A percentile compares a stretch with the other conserved stretches of the same genome.
phyloP scores from a whole-genome alignment of 768 basidiomycete genomes.

The Astraeus odoratus region DNA sequence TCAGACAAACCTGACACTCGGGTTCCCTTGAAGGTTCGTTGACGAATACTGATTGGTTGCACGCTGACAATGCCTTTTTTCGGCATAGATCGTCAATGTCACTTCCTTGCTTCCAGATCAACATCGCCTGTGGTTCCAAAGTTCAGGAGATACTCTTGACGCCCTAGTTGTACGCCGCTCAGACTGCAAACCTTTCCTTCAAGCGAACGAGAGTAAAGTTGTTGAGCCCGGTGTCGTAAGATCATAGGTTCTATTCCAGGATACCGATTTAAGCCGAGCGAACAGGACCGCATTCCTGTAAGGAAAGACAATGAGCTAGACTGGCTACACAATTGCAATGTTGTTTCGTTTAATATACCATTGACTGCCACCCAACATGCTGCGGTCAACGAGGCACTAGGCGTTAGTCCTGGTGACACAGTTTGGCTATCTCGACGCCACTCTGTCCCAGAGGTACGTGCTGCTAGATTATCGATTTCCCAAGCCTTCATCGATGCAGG shows the following conservation, averaged over 20 bases:
- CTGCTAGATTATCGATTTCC: slow-evolving; percentile 6
- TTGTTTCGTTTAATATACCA: slow-evolving; percentile 18
- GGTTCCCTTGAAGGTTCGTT: slow-evolving; percentile 73
- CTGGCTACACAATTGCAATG: slow-evolving; percentile 40
- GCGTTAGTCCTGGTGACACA: slow-evolving; percentile 44
- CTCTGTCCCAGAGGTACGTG: slow-evolving; percentile 45
- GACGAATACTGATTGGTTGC: slow-evolving; percentile 8
- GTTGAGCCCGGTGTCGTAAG: slow-evolving; percentile 22
- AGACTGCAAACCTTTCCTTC: slow-evolving; percentile 21
- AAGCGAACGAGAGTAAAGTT: slow-evolving; percentile 15
- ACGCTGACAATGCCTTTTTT: slow-evolving; percentile 7
- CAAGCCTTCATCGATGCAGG: slow-evolving; percentile 41
- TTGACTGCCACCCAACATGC: slow-evolving; percentile 21
- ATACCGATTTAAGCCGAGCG: not conserved
- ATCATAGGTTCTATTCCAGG: slow-evolving; percentile 1
- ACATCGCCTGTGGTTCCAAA: slow-evolving; percentile 16
- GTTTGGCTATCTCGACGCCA: slow-evolving; percentile 52
- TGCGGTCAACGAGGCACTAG: slow-evolving; percentile 35
- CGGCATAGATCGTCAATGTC: slow-evolving; percentile 29
- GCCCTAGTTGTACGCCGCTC: slow-evolving; percentile 27
- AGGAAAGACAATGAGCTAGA: slow-evolving; percentile 37
- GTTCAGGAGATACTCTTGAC: slow-evolving; percentile 26
- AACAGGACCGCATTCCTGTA: slow-evolving; percentile 44
- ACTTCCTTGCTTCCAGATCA: slow-evolving; percentile 24
- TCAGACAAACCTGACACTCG: slow-evolving; percentile 94